These are phyloP conservation scores for Chytriomyces sp. DNA, from an alignment of 192 early-diverging fungal genomes.

Conservation along the genomic window DNA sequence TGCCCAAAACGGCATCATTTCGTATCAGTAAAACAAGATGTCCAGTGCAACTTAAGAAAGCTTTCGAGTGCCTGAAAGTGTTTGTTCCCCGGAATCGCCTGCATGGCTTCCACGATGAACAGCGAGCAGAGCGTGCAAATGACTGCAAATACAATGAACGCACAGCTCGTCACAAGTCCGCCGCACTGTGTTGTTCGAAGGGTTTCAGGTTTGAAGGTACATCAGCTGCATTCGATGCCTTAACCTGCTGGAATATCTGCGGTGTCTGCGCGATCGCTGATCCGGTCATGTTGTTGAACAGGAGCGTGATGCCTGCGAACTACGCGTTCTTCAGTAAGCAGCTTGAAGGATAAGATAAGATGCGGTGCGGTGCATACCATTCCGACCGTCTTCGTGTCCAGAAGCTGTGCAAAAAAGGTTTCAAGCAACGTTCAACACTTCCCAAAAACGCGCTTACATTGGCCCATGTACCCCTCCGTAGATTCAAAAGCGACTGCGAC, in stretches of 20 bases:
- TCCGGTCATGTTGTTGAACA: constrained; percentile 62
- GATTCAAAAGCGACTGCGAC: too few relatives aligned
- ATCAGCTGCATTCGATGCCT: not conserved
- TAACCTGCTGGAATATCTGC: constrained; percentile 44
- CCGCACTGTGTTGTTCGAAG: constrained; percentile 31
- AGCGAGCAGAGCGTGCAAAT: constrained; percentile 33
- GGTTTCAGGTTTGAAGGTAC: not conserved
- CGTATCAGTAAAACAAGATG: not conserved
- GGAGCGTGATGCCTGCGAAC: constrained; percentile 51
- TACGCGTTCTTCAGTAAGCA: not conserved
- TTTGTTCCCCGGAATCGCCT: constrained; percentile 54
- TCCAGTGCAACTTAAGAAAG: not conserved
- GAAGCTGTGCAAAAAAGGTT: constrained; percentile 34
- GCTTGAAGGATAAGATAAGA: not conserved
- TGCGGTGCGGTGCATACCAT: constrained; percentile 17
- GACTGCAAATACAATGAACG: constrained; percentile 37
- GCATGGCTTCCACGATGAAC: constrained; percentile 55
- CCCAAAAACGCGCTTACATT: not conserved
- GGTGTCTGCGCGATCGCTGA: constrained; percentile 56
- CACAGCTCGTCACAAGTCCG: constrained; percentile 41
- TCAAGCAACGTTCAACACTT: not conserved
- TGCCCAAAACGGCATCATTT: not conserved
- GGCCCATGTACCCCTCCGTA: constrained; percentile 12
- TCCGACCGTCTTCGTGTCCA: constrained; percentile 52
- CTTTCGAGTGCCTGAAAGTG: constrained; percentile 44